Evolutionary conservation across 2,329 filamentous ascomycete genomes (phyloP).

Genomic region (Monascus ruber): DNA sequence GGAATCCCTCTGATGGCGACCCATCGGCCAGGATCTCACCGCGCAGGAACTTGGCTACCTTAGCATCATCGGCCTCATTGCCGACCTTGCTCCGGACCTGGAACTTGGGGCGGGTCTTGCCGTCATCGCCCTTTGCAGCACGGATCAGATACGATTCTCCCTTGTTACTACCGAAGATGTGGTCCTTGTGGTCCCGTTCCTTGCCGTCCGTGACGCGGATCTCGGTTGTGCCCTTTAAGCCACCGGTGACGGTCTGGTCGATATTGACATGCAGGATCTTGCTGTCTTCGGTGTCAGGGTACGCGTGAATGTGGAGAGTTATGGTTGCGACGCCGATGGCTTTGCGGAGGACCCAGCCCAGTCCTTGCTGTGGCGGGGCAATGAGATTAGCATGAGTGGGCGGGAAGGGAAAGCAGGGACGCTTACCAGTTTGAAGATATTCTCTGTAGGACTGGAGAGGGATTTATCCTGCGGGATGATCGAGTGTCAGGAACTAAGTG

Average conservation of each 20-base stretch:
- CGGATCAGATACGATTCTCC: slow-evolving; percentile 47
- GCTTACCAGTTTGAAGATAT: slow-evolving; percentile 51
- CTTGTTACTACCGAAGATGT: slow-evolving; percentile 63
- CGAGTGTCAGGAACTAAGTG: slow-evolving; percentile 1
- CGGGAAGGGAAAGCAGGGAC: slow-evolving; percentile 1
- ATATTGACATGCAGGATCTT: slow-evolving; percentile 55
- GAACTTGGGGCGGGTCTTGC: slow-evolving; percentile 23
- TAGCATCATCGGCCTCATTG: slow-evolving; percentile 27
- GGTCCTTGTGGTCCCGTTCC: slow-evolving; percentile 58
- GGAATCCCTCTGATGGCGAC: slow-evolving; percentile 48
- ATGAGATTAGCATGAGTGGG: no score
- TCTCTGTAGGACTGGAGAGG: slow-evolving; percentile 57
- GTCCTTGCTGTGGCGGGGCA: slow-evolving; percentile 42
- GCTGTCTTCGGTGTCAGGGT: slow-evolving; percentile 30
- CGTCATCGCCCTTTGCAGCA: slow-evolving; percentile 23
- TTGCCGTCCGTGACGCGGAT: slow-evolving; percentile 45
- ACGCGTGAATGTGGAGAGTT: slow-evolving; percentile 52
- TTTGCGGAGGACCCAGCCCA: slow-evolving; percentile 63
- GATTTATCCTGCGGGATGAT: slow-evolving; percentile 52
- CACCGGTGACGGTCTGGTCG: slow-evolving; percentile 59
- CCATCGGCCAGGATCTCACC: slow-evolving; percentile 40
- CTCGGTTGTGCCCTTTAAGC: slow-evolving; percentile 56
- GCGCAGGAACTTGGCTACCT: slow-evolving; percentile 26
- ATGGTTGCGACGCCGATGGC: slow-evolving; percentile 58
- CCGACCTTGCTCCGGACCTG: slow-evolving; percentile 27